phyloP scores from a whole-genome alignment of 805 yeast species.

The Saccharomycopsis amapae region DNA sequence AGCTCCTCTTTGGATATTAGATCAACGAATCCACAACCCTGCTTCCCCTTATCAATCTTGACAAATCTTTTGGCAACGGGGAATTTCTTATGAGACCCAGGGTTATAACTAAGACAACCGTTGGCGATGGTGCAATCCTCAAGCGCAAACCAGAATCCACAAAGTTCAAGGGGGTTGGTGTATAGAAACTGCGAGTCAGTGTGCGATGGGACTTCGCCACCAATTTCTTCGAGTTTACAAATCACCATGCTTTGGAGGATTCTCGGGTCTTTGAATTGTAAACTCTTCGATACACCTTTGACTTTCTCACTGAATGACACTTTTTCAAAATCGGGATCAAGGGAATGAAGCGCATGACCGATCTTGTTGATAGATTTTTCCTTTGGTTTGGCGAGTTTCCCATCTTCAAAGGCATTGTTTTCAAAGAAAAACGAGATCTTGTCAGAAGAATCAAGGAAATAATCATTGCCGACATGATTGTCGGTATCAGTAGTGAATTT shows the following conservation, averaged over 20 bases:
- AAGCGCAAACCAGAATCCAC: slow-evolving; percentile 79
- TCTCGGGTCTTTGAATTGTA: slow-evolving; percentile 56
- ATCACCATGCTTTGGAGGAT: slow-evolving; percentile 75
- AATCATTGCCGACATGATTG: slow-evolving; percentile 65
- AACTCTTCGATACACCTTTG: slow-evolving; percentile 41
- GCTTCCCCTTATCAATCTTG: slow-evolving; percentile 45
- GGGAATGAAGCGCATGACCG: slow-evolving; percentile 68
- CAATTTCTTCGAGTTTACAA: slow-evolving; percentile 69
- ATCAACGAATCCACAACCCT: slow-evolving; percentile 40
- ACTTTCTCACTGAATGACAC: slow-evolving; percentile 48
- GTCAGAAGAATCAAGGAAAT: slow-evolving; percentile 62
- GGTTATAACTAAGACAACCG: slow-evolving; percentile 63
- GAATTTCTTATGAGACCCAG: slow-evolving; percentile 59
- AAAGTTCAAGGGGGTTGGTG: slow-evolving; percentile 62
- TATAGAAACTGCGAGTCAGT: slow-evolving; percentile 69
- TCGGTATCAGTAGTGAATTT: slow-evolving; percentile 56
- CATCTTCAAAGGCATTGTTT: slow-evolving; percentile 52
- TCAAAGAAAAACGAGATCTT: slow-evolving; percentile 67
- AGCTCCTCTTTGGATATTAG: slow-evolving; percentile 6
- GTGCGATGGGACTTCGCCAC: slow-evolving; percentile 70
- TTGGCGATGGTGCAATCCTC: slow-evolving; percentile 62
- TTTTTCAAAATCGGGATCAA: slow-evolving; percentile 40
- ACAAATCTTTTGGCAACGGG: slow-evolving; percentile 60
- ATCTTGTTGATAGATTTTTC: slow-evolving; percentile 62
- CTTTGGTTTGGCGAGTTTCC: slow-evolving; percentile 45